Conservation (phyloP, 441 rosid genomes). For the Syzygium malaccense region DNA sequence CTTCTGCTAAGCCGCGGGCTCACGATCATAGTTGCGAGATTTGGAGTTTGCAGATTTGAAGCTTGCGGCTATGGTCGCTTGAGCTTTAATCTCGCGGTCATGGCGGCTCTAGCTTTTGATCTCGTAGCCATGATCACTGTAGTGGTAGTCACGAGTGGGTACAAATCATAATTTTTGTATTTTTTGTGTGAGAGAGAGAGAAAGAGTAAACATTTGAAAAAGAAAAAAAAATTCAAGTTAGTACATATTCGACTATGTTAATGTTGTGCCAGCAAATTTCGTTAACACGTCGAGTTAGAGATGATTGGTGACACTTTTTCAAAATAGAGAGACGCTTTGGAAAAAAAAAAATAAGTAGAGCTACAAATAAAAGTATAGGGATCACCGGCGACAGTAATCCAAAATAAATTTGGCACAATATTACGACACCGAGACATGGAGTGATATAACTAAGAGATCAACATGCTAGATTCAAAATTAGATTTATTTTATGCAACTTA, state of each 20-base stretch:
- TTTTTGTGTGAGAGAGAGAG: background rate
- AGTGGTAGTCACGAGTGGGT: background rate
- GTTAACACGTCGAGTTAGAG: background rate
- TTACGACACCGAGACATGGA: fast-evolving
- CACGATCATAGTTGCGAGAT: too few relatives aligned
- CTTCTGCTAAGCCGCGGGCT: background rate
- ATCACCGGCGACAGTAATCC: fast-evolving
- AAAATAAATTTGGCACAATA: background rate
- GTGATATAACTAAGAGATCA: background rate
- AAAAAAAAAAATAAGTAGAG: background rate
- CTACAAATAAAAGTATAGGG: background rate
- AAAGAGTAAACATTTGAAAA: background rate
- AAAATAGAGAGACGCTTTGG: background rate
- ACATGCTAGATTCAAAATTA: background rate
- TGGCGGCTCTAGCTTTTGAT: background rate
- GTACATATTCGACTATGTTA: background rate
- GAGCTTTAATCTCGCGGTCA: background rate
- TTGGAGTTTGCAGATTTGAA: too few relatives aligned
- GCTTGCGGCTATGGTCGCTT: too few relatives aligned
- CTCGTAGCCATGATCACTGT: background rate
- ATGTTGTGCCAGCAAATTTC: fast-evolving
- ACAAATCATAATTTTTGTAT: background rate
- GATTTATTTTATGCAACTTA: background rate
- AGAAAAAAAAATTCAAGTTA: background rate
- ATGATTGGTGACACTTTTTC: background rate